A percentile compares a stretch with the other conserved stretches of the same genome.
These are phyloP conservation scores for Lachnellula subtilissima DNA, from an alignment of 2,329 filamentous ascomycete species.

Conservation along the genomic window DNA sequence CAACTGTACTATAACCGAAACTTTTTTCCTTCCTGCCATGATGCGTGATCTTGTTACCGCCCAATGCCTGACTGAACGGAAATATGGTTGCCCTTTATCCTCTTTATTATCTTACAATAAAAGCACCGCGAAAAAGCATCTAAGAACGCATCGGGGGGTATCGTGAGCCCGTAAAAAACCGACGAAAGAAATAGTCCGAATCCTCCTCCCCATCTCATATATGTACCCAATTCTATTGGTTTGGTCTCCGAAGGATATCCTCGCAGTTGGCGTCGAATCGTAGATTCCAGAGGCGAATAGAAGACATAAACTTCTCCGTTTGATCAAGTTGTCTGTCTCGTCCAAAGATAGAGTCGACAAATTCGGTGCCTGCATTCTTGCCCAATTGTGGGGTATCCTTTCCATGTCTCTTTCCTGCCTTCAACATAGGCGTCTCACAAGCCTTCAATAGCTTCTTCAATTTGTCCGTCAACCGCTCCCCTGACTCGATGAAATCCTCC, in stretches of 20 bases:
- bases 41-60: slow-evolving; percentile 7
- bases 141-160: slow-evolving; percentile 12
- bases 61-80: slow-evolving; percentile 10
- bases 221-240: slow-evolving; percentile 20
- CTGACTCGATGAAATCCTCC: slow-evolving; percentile 84
- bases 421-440: slow-evolving; percentile 94
- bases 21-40: slow-evolving; percentile 7
- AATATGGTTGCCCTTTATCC: slow-evolving; percentile 12
- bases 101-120: slow-evolving; percentile 14
- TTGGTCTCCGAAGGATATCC: slow-evolving; percentile 66
- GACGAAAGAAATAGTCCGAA: slow-evolving; percentile 14
- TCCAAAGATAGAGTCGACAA: slow-evolving; percentile 93
- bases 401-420: slow-evolving; percentile 69
- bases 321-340: slow-evolving; percentile 82
- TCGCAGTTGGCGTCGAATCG: slow-evolving; percentile 95
- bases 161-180: slow-evolving; percentile 10
- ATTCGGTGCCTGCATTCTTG: slow-evolving; percentile 88
- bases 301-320: slow-evolving; percentile 90
- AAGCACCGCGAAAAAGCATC: slow-evolving; percentile 4
- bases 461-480: slow-evolving; percentile 79
- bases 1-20: neutral
- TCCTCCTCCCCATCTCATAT: slow-evolving; percentile 10
- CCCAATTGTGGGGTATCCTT: slow-evolving; percentile 71
- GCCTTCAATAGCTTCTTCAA: slow-evolving; percentile 82
- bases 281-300: slow-evolving; percentile 81